Evolutionary conservation across 345 rosid genomes (phyloP).

Genomic region (Populus nigra): DNA sequence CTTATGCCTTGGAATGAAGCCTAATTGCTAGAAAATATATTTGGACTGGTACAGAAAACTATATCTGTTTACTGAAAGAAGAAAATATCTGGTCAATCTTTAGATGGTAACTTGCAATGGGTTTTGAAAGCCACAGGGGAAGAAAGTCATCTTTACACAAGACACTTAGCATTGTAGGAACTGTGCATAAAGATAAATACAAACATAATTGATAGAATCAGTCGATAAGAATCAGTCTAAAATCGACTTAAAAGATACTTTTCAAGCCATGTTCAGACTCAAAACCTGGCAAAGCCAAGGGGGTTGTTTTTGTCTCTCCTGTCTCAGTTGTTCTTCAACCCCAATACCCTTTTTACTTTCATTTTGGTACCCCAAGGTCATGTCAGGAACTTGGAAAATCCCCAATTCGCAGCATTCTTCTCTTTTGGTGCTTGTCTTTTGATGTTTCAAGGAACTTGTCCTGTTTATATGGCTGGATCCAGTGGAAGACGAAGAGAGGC

Average conservation of each 20-base stretch:
- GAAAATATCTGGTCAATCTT: conserved; percentile 9
- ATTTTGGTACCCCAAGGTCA: conserved; percentile 21
- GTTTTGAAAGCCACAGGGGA: conserved; percentile 23
- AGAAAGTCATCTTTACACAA: conserved; percentile 30
- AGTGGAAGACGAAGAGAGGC: conserved; percentile 72
- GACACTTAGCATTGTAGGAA: conserved; percentile 22
- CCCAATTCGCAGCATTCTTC: conserved; percentile 24
- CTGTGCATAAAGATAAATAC: conserved; percentile 23
- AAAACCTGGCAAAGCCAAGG: conserved; percentile 81
- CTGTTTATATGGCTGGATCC: conserved; percentile 59
- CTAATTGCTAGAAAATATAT: no score
- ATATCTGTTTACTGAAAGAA: neutral
- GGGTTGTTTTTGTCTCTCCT: conserved; percentile 56
- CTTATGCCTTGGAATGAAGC: neutral
- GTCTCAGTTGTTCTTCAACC: conserved; percentile 53
- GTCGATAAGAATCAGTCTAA: conserved; percentile 39
- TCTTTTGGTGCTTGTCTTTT: conserved; percentile 3
- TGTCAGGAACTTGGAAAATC: conserved; percentile 28
- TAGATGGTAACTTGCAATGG: conserved; percentile 11
- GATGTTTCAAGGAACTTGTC: conserved; percentile 16
- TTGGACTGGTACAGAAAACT: neutral
- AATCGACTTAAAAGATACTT: conserved; percentile 17
- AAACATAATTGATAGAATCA: conserved; percentile 29
- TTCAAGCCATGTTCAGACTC: conserved; percentile 65
- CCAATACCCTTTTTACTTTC: conserved; percentile 25